A percentile compares a stretch with the other conserved stretches of the same genome.
Conservation (phyloP, 2,329 filamentous ascomycete species). For the Penicillium freii region DNA sequence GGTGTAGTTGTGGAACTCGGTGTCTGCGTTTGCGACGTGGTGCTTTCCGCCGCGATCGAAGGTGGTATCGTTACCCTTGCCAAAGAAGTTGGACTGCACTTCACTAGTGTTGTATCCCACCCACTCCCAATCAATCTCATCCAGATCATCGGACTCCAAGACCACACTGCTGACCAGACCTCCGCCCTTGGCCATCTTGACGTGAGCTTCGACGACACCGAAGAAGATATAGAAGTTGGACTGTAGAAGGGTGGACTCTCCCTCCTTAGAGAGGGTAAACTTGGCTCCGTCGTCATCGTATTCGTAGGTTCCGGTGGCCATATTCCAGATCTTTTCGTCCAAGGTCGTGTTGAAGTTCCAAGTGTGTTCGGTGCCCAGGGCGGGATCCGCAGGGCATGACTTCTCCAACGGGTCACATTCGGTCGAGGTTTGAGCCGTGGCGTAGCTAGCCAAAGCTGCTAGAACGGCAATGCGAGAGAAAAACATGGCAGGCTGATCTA, state of each 20-base stretch:
- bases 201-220: slow-evolving; percentile 71
- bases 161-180: slow-evolving; percentile 83
- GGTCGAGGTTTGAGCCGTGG: slow-evolving; percentile 69
- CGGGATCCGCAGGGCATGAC: slow-evolving; percentile 69
- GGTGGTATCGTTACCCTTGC: slow-evolving; percentile 73
- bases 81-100: slow-evolving; percentile 88
- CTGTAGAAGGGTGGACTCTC: slow-evolving; percentile 75
- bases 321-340: slow-evolving; percentile 63
- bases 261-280: slow-evolving; percentile 68
- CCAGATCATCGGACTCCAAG: slow-evolving; percentile 76
- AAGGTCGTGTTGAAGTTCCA: slow-evolving; percentile 65
- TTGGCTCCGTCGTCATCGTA: slow-evolving; percentile 64
- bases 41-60: slow-evolving; percentile 84
- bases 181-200: slow-evolving; percentile 71
- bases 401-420: slow-evolving; percentile 73
- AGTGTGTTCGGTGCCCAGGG: slow-evolving; percentile 61
- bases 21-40: slow-evolving; percentile 58
- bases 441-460: slow-evolving; percentile 29
- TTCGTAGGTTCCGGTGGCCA: slow-evolving; percentile 62
- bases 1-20: slow-evolving; percentile 49
- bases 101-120: slow-evolving; percentile 38
- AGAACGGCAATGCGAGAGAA: slow-evolving; percentile 29
- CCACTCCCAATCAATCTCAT: slow-evolving; percentile 75
- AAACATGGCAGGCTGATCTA: slow-evolving; percentile 23
- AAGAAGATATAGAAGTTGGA: slow-evolving; percentile 85